Evolutionary conservation across 1,284 basidiomycete species (phyloP).

Genomic region (Irpex sp.): DNA sequence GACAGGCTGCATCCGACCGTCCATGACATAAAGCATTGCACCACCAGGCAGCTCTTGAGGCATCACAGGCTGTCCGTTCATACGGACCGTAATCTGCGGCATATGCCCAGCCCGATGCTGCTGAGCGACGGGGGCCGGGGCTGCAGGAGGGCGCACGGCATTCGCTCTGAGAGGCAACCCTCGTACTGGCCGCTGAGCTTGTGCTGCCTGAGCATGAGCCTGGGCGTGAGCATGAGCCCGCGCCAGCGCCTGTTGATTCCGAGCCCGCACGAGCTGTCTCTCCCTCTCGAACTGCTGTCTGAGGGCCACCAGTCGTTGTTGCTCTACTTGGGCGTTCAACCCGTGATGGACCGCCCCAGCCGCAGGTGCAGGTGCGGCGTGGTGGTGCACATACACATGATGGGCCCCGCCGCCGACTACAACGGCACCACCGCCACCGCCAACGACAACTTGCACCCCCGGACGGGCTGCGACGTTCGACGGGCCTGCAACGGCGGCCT

Average conservation of each 20-base stretch:
- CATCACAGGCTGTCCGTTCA: not conserved
- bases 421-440: too few species aligned
- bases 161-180: not conserved
- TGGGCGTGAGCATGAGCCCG: not conserved
- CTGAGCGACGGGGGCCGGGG: not conserved
- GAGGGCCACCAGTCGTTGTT: not conserved
- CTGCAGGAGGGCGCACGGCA: not conserved
- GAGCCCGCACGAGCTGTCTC: not conserved
- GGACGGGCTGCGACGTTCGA: constrained; percentile 2
- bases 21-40: too few species aligned
- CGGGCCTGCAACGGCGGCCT: constrained; percentile 13
- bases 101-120: not conserved
- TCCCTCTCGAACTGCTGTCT: not conserved
- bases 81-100: not conserved
- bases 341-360: not conserved
- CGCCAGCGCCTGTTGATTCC: not conserved
- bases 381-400: not conserved
- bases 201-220: not conserved
- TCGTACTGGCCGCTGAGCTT: not conserved
- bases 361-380: not conserved
- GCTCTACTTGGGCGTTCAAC: not conserved
- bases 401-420: too few species aligned
- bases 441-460: not conserved
- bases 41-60: not conserved
- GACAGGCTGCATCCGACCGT: too few species aligned